These are phyloP conservation scores for Helichrysum umbraculigerum DNA, from an alignment of 129 eudicot genomes.

Conservation along the genomic window DNA sequence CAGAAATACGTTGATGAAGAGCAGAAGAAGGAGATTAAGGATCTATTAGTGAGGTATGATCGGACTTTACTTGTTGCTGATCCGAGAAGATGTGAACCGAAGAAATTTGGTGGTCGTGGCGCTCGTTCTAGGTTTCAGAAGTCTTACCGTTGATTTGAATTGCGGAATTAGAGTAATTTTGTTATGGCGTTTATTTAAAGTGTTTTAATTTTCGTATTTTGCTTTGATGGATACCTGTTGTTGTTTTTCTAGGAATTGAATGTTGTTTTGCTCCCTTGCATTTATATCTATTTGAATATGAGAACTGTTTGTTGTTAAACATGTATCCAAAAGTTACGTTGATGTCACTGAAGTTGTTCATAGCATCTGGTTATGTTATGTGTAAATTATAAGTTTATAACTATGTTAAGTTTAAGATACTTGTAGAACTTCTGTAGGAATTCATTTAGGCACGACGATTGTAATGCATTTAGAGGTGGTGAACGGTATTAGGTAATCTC, in stretches of 20 bases:
- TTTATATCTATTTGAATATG: no score
- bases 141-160: constrained; percentile 58
- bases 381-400: no score
- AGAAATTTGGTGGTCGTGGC: constrained; percentile 93
- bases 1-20: constrained; percentile 79
- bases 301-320: no score
- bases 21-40: constrained; percentile 76
- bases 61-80: constrained; percentile 81
- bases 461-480: no score
- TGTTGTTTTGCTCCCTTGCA: not conserved
- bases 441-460: no score
- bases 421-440: no score
- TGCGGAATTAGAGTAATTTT: not conserved
- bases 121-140: constrained; percentile 83
- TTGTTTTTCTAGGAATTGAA: not conserved
- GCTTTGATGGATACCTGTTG: not conserved
- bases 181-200: not conserved
- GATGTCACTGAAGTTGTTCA: no score
- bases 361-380: no score
- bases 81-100: constrained; percentile 86
- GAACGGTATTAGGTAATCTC: no score
- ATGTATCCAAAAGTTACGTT: no score
- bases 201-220: not conserved
- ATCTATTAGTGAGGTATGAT: constrained; percentile 67
- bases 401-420: no score